Base-by-base conservation (phyloP, 805 yeast species). In the Aciculoconidium aculeatum region DNA sequence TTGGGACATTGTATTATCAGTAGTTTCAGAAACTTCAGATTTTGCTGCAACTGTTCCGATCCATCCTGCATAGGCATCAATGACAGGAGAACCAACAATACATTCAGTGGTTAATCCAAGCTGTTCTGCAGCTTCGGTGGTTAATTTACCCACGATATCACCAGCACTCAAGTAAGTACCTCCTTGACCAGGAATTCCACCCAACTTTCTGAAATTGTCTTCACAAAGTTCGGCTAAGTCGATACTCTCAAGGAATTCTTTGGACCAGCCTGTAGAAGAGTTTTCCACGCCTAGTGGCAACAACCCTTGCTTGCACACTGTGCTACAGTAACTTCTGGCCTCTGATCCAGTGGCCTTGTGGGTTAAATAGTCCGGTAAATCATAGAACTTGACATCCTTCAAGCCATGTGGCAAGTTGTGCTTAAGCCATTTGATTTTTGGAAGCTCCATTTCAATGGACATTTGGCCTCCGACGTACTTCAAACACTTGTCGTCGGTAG, bases 1-100 rank as follows among this genome's bases (percentile, higher is more conserved):
- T 21, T 71, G 68, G 23, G 70, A 72, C 43, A 81, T 67, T 6
- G 55, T 39, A n/a, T 53, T 51, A 23, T 60, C 61, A 8, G 49
- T 40, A 24, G 64, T 53, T 35, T 74, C 79, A 0, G 75, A 73
- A 31, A 77, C 67, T 39, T 80, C 84, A 2, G 34, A 34, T 42
- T 78, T 77, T 1, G 94, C 95, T 15, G 96, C 98, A 35, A 90
- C 95, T 1, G 97, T 92, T 33, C 98, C 98, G 32, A 92, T 75
- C 96, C 97, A 92, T 25, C 98, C 98, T 4, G 97, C 94, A 51
- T 92, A 92, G 5, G 97, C 96, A 54, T 92, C 98, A 51, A 92
- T 92, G 21, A 92, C 95, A 50, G 96, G 96, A 1, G 94, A 79
- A 6, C 95, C 96, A 23, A 92, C 97, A 17, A 77, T 74, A 58